These are phyloP conservation scores for Colletotrichum brevisporum DNA, from an alignment of 2,329 filamentous ascomycete genomes.

Conservation along the genomic window DNA sequence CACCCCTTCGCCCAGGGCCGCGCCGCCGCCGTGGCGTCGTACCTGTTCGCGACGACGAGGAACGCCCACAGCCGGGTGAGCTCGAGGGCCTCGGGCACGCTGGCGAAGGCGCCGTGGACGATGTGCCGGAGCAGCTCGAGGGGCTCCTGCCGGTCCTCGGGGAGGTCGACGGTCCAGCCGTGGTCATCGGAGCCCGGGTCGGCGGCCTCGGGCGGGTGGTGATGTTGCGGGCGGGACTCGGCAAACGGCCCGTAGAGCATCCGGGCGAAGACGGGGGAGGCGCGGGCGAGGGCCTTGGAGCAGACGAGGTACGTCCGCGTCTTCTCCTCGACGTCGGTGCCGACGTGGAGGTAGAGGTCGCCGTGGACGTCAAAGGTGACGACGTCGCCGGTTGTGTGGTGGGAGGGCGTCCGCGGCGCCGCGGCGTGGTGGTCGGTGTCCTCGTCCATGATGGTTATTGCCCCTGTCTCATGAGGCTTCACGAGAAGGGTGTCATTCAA, in stretches of 20 bases:
- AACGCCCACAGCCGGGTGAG: neutral
- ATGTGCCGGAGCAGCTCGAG: conserved; percentile 49
- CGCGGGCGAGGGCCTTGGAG: conserved; percentile 46
- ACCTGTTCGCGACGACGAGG: conserved; percentile 2
- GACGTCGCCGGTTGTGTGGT: neutral
- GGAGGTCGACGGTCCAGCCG: conserved; percentile 48
- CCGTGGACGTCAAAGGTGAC: conserved; percentile 15
- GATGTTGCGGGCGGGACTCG: conserved; percentile 39
- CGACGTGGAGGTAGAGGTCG: conserved; percentile 20
- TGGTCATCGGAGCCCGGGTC: neutral
- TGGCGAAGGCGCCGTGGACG: conserved; percentile 44
- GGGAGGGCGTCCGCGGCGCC: neutral
- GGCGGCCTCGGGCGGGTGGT: neutral
- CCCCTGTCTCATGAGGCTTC: neutral
- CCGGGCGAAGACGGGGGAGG: conserved; percentile 46
- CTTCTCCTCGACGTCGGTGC: neutral
- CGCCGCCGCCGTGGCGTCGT: neutral
- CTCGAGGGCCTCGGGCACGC: neutral
- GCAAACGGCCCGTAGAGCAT: conserved; percentile 48
- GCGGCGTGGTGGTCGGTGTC: conserved; percentile 9
- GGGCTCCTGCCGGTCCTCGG: conserved; percentile 48
- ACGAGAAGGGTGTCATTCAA: neutral
- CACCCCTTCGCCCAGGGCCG: neutral
- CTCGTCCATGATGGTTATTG: conserved; percentile 11
- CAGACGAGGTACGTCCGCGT: conserved; percentile 43